Conservation (phyloP, 2,329 filamentous ascomycete genomes). For the Talaromyces sp. region DNA sequence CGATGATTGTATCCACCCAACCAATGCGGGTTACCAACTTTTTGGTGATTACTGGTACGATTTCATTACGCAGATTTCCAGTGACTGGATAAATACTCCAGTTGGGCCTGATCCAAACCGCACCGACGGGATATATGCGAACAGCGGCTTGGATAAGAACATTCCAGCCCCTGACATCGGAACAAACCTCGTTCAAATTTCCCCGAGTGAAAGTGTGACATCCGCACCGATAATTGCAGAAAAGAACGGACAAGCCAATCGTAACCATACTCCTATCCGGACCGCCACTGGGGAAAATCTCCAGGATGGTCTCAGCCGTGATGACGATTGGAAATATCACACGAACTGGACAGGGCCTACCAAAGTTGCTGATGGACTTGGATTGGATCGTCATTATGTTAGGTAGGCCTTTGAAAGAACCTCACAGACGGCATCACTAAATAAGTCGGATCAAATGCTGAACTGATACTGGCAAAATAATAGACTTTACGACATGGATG, state of each 20-base stretch:
- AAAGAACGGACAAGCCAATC: too few species aligned
- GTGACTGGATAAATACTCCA: neutral
- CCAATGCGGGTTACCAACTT: neutral
- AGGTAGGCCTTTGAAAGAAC: neutral
- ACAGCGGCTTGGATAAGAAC: neutral
- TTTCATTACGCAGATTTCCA: neutral
- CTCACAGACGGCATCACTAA: neutral
- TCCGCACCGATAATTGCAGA: too few species aligned
- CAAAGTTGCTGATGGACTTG: neutral
- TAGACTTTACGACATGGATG: neutral
- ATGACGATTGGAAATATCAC: neutral
- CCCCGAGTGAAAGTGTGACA: too few species aligned
- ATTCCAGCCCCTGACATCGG: neutral
- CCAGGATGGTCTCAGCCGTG: neutral
- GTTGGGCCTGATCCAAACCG: neutral
- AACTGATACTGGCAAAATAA: neutral
- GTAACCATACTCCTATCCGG: too few species aligned
- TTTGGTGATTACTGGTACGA: neutral
- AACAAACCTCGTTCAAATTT: neutral
- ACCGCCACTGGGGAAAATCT: too few species aligned
- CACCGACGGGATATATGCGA: neutral
- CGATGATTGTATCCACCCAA: conserved; percentile 1
- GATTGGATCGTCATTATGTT: neutral
- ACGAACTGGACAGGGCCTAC: neutral
- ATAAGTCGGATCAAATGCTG: neutral